These are phyloP conservation scores for Coemansia asiatica DNA, from an alignment of 192 early-diverging fungal genomes.

Conservation along the genomic window DNA sequence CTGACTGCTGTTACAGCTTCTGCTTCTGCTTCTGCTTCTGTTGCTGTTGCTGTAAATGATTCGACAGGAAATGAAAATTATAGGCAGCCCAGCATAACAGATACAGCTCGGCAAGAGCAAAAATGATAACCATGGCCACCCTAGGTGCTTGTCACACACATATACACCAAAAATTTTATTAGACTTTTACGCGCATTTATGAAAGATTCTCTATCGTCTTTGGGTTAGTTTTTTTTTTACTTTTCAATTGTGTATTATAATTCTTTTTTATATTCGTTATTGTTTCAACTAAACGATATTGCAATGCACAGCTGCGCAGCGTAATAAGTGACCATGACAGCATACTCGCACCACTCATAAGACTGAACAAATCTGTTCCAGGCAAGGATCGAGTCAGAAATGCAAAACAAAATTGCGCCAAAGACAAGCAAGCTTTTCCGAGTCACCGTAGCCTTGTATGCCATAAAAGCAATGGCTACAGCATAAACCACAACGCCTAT, in stretches of 20 bases:
- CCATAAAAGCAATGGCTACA: constrained; percentile 33
- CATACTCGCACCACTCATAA: constrained; percentile 36
- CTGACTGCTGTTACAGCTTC: constrained; percentile 1
- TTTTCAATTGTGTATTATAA: background rate
- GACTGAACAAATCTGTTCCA: constrained; percentile 37
- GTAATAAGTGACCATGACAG: constrained; percentile 48
- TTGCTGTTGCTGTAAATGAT: background rate
- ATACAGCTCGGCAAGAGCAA: background rate
- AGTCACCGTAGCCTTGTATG: constrained; percentile 38
- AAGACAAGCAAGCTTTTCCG: constrained; percentile 15
- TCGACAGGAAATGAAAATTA: background rate
- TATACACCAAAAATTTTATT: no score
- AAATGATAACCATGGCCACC: background rate
- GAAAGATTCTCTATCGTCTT: no score
- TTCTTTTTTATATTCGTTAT: background rate
- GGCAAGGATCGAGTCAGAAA: constrained; percentile 49
- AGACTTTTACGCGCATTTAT: no score
- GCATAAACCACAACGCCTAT: constrained; percentile 37
- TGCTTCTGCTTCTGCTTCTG: no score
- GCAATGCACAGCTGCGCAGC: constrained; percentile 51
- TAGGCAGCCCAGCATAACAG: background rate
- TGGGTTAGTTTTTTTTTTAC: background rate
- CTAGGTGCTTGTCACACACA: background rate
- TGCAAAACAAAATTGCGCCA: constrained; percentile 42
- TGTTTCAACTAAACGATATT: constrained; percentile 4